A percentile compares a stretch with the other conserved stretches of the same genome.
These are phyloP conservation scores for Microcyclosporella mali DNA, from an alignment of 2,329 filamentous ascomycete genomes.

Conservation along the genomic window DNA sequence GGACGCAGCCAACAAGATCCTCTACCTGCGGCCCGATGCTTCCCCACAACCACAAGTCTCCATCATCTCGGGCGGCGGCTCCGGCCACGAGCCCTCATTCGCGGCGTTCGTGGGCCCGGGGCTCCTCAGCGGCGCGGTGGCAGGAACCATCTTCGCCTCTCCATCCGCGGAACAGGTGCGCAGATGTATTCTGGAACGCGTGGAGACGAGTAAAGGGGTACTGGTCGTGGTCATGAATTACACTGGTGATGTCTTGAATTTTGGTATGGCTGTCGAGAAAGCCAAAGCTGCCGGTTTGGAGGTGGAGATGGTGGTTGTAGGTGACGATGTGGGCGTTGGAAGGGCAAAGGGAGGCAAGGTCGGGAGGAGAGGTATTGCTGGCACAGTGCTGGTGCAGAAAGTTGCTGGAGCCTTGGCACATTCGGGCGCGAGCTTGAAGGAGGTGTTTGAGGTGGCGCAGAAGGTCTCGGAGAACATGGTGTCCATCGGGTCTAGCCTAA, in stretches of 20 bases:
- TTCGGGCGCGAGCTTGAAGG: conserved; percentile 54
- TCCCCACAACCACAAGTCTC: conserved; percentile 56
- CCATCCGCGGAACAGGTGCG: conserved; percentile 78
- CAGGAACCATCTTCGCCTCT: conserved; percentile 80
- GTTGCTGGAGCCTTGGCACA: conserved; percentile 78
- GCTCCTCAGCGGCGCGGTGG: conserved; percentile 72
- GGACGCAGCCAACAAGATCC: conserved; percentile 72
- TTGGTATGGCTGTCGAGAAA: conserved; percentile 90
- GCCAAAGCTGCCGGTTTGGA: conserved; percentile 70
- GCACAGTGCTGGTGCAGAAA: conserved; percentile 87
- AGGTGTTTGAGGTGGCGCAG: conserved; percentile 67
- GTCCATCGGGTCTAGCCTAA: conserved; percentile 76
- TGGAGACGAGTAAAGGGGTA: conserved; percentile 67
- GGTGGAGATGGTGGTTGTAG: conserved; percentile 86
- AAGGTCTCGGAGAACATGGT: conserved; percentile 70
- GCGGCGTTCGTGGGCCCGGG: conserved; percentile 77
- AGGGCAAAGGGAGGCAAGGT: conserved; percentile 80
- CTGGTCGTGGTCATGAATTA: conserved; percentile 88
- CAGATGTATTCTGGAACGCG: conserved; percentile 64
- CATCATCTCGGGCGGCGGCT: conserved; percentile 80
- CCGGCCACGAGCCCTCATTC: conserved; percentile 85
- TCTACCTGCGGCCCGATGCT: conserved; percentile 64
- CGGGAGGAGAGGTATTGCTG: conserved; percentile 81
- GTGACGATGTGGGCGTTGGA: conserved; percentile 87
- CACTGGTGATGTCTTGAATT: conserved; percentile 66